Evolutionary conservation across 169 alveolate species (phyloP), one percentile per base, ranked within the genome.

Genomic region (Cryptosporidium andersoni): DNA sequence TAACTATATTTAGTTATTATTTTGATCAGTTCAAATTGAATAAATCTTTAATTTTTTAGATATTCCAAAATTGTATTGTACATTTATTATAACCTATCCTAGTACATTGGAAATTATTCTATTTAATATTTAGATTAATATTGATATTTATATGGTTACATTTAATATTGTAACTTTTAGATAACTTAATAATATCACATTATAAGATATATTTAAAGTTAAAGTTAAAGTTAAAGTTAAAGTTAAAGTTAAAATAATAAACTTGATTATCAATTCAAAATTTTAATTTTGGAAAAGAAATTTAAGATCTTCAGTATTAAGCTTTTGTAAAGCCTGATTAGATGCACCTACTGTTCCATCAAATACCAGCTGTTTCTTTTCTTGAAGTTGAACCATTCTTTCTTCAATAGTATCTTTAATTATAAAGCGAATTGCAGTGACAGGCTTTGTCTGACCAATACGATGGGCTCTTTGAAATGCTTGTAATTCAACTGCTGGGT

Each of bases 401-500:
- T 98, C 99, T 88, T 98, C 99, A 45, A 98, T 97, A 11, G 99
- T 96, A 82, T 95, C 95, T 66, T 93, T 94, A 45, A 98, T 94
- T 43, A 98, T 94, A 74, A 98, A 95, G 37, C 99, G 92, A 58
- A 92, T 89, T 45, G 98, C 99, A 51, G 93, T 88, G n/a, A 97
- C 99, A 0, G 92, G 91, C 65, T 96, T 95, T 0, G 93, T 92
- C 89, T 98, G 98, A 4, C 99, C 99, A 42, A 98, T 94, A 48
- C 99, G 93, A 89, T 96, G 98, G 1, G 98, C 98, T 65, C 99
- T 90, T 80, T 97, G 99, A 43, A 96, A 95, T 34, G 99, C 99
- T 82, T 98, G 97, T 81, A 97, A 94, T 91, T 98, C 99, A 89
- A 98, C 96, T 1, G 99, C 98, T 11, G 99, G 99, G 90, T 98